phyloP scores from a whole-genome alignment of 495 filamentous ascomycete species.

The Polyplosphaeria fusca region DNA sequence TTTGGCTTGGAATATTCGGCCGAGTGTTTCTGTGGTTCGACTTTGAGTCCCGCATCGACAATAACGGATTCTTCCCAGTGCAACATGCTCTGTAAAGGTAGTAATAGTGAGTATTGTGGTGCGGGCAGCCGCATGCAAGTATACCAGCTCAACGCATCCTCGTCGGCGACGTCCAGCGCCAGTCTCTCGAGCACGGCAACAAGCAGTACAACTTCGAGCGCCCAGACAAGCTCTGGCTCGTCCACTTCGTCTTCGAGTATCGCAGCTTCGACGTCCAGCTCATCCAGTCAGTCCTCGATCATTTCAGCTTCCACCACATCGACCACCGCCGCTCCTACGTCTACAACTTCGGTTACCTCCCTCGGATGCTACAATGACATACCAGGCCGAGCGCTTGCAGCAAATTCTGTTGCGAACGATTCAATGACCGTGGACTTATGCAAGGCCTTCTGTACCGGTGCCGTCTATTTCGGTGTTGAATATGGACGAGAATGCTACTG shows the following conservation, averaged over 20 bases:
- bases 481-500: conserved; percentile 27
- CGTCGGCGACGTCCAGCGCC: not conserved
- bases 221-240: not conserved
- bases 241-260: not conserved
- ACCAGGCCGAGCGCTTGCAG: conserved; percentile 16
- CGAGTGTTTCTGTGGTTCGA: conserved; percentile 30
- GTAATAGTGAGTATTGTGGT: conserved; percentile 30
- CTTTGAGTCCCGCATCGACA: conserved; percentile 5
- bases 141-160: conserved; percentile 15
- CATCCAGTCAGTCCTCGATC: not conserved
- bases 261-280: not conserved
- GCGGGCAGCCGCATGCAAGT: conserved; percentile 21
- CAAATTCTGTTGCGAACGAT: conserved; percentile 1
- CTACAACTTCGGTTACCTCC: not conserved
- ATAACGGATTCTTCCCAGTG: conserved; percentile 4
- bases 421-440: conserved; percentile 22
- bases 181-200: not conserved
- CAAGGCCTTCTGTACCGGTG: conserved; percentile 16
- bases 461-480: conserved; percentile 29
- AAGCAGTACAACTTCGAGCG: not conserved
- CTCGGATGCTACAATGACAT: conserved; percentile 23
- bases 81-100: conserved; percentile 29
- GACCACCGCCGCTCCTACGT: not conserved
- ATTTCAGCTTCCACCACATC: not conserved
- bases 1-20: conserved; percentile 27